A percentile compares a stretch with the other conserved stretches of the same genome.
Evolutionary conservation across 2,329 filamentous ascomycete species (phyloP).

Genomic region (Pleomassaria siparia): DNA sequence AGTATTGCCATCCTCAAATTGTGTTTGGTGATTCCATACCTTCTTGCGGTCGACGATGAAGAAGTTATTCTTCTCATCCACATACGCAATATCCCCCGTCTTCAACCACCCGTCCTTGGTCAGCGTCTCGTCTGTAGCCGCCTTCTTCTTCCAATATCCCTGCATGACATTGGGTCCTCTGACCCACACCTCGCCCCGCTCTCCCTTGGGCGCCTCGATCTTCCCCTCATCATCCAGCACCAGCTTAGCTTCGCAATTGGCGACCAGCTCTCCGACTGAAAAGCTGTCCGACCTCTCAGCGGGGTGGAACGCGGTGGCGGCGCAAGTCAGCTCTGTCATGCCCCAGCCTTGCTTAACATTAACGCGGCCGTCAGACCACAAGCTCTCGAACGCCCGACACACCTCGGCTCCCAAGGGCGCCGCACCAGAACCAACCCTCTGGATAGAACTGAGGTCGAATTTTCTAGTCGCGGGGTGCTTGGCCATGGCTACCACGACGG

Average conservation of each 20-base stretch:
- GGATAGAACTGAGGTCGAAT: conserved; percentile 69
- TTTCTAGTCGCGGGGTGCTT: conserved; percentile 68
- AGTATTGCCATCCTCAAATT: conserved; percentile 2
- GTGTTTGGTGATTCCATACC: conserved; percentile 38
- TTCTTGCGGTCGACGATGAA: conserved; percentile 76
- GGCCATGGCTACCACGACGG: conserved; percentile 71
- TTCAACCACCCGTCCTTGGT: conserved; percentile 68
- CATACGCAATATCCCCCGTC: conserved; percentile 70
- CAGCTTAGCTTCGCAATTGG: conserved; percentile 70
- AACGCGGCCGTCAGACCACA: conserved; percentile 54
- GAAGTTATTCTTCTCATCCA: conserved; percentile 58
- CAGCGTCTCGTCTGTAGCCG: conserved; percentile 66
- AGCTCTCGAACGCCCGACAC: conserved; percentile 56
- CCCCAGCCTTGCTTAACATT: conserved; percentile 76
- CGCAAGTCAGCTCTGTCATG: conserved; percentile 82
- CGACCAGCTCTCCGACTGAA: conserved; percentile 66
- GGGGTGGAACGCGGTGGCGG: conserved; percentile 66
- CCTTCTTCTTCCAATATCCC: conserved; percentile 73
- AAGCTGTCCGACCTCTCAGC: conserved; percentile 45
- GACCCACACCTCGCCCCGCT: conserved; percentile 73
- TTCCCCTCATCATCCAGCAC: conserved; percentile 59
- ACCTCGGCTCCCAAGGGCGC: conserved; percentile 59
- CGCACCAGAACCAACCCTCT: conserved; percentile 63
- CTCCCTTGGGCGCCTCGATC: conserved; percentile 49
- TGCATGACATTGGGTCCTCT: conserved; percentile 71